These are phyloP conservation scores for Apophysomyces elegans DNA, from an alignment of 371 early-diverging fungal species.

Conservation along the genomic window DNA sequence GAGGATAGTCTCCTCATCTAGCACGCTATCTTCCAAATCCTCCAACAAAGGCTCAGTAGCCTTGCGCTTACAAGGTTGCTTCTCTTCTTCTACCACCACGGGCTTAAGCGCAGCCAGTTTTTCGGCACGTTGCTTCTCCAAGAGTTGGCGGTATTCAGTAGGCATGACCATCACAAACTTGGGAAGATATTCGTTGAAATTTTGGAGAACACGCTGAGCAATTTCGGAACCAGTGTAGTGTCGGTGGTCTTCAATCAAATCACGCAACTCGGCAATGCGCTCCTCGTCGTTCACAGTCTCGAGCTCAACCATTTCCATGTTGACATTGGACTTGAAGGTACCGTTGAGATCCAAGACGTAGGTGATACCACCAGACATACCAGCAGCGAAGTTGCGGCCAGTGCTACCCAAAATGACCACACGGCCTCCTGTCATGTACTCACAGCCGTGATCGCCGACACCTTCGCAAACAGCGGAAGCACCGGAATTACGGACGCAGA, in stretches of 20 bases:
- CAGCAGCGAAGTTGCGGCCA: conserved; percentile 95
- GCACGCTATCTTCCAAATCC: conserved; percentile 91
- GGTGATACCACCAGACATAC: conserved; percentile 95
- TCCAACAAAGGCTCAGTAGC: conserved; percentile 61
- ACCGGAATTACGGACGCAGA: conserved; percentile 97
- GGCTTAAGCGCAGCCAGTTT: conserved; percentile 33
- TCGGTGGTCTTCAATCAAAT: conserved; percentile 81
- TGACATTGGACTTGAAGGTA: conserved; percentile 71
- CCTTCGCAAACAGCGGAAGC: conserved; percentile 96
- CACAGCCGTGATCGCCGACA: conserved; percentile 97
- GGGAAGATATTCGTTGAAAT: conserved; percentile 73
- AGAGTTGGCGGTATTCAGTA: conserved; percentile 84
- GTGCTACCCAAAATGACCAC: conserved; percentile 83
- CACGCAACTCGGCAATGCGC: conserved; percentile 78
- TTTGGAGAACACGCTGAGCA: conserved; percentile 75
- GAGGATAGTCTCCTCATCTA: conserved; percentile 73
- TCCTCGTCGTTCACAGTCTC: conserved; percentile 78
- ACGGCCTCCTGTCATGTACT: conserved; percentile 97
- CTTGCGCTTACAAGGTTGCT: conserved; percentile 15
- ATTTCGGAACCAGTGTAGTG: conserved; percentile 83
- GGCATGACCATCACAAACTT: conserved; percentile 95
- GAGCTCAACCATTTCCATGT: conserved; percentile 90
- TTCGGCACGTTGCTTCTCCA: conserved; percentile 63
- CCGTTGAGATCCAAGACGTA: conserved; percentile 75
- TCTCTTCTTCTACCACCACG: conserved; percentile 20